phyloP scores from a whole-genome alignment of 169 alveolate genomes.

The Plasmodium reichenowi region DNA sequence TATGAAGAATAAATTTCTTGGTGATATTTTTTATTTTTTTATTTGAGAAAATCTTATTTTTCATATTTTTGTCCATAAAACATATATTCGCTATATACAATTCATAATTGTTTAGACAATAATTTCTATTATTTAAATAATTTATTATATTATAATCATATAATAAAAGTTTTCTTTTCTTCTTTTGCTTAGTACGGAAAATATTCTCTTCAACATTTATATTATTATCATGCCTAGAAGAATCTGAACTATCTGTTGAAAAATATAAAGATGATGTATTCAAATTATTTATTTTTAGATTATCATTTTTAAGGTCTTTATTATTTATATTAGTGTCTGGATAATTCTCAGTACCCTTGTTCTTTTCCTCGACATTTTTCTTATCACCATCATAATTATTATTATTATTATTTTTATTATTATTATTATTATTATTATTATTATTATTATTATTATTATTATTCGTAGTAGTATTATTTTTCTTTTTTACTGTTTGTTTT shows the following conservation, averaged over 20 bases:
- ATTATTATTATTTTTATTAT: no score
- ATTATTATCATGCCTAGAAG: constrained; percentile 11
- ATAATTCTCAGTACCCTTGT: no score
- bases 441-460: no score
- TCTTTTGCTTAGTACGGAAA: constrained; percentile 36
- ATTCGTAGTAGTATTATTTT: not conserved
- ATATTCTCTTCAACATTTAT: constrained; percentile 11
- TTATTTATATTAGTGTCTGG: no score
- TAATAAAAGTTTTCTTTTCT: constrained; percentile 50
- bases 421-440: no score
- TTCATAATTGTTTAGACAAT: constrained; percentile 50
- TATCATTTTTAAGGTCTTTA: no score
- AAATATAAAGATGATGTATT: no score
- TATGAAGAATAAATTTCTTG: constrained; percentile 1
- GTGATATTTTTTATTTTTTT: not conserved
- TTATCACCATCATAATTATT: no score
- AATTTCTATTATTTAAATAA: constrained; percentile 42
- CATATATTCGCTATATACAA: constrained; percentile 42
- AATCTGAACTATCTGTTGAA: not conserved
- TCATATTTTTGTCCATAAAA: constrained; percentile 20
- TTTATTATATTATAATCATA: constrained; percentile 51
- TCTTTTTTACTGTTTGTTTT: constrained; percentile 2
- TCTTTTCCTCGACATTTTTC: no score
- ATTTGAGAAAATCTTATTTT: constrained; percentile 1
- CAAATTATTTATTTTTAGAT: no score